Evolutionary conservation across 2,329 filamentous ascomycete species (phyloP), one percentile per base, ranked within the genome.

Genomic region (Ophiocordyceps sinensis): DNA sequence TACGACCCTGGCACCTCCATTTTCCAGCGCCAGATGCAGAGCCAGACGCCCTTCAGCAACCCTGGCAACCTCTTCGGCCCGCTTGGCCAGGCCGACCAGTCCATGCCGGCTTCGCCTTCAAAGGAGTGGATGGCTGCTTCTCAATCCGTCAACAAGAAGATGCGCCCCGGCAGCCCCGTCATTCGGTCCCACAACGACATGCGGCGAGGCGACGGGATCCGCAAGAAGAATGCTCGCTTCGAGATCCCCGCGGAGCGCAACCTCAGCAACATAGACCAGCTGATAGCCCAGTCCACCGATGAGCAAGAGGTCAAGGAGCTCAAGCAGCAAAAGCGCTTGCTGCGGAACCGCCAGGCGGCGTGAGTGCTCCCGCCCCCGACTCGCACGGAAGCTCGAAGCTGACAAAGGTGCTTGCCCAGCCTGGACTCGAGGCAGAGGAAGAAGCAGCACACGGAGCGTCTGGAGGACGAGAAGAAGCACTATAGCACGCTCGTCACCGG

Each of bases 171-270:
- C 57, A 88, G 76, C 61, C 77, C 84, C 26, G 69, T 74, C 42
- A 74, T 82, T 61, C 76, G 78, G 56, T 82, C 75, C 51, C 82
- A 84, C 65, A 86, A 87, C 46, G 81, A 88, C 42, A 68, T 85
- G 60, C 73, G 77, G 46, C 75, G 85, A 51, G 79, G 85, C 43
- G 87, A 93, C 52, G 86, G 91, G 46, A 93, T 96, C 62, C 78
- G 91, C 55, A 98, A 98, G 79, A 96, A 96, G 82, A 98, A 96
- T 57, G 87, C 88, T 49, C 83, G 89, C 51, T 95, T 96, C 63
- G 89, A 96, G 56, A 98, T 98, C 51, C 91, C 91, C 10, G 79
- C 85, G 36, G 91, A 95, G 65, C 78, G 88, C 47, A 96, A 88
- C 55, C 75, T 98, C 51, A 80, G 76, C 69, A 96, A 93, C 65